A percentile compares a stretch with the other conserved stretches of the same genome.
Evolutionary conservation across 805 yeast genomes (phyloP).

Genomic region (Candida railenensis): DNA sequence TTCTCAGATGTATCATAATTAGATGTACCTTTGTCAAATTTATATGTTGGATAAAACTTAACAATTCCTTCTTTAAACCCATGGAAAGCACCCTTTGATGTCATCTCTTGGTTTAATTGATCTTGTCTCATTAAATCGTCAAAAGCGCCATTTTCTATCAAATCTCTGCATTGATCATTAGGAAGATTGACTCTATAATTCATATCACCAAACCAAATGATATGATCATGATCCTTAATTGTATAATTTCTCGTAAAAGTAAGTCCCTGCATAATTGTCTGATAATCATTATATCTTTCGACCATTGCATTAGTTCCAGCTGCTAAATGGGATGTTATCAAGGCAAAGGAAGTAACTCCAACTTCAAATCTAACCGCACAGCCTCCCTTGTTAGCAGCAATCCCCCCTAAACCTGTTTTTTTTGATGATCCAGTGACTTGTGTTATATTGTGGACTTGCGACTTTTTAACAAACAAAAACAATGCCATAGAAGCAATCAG

Average conservation of each 20-base stretch:
- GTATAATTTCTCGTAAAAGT: slow-evolving; percentile 71
- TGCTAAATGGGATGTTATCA: slow-evolving; percentile 89
- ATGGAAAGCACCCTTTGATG: slow-evolving; percentile 63
- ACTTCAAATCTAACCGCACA: slow-evolving; percentile 87
- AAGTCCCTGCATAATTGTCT: slow-evolving; percentile 71
- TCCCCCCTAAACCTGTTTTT: slow-evolving; percentile 95
- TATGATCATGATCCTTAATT: slow-evolving; percentile 75
- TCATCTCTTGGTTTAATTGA: slow-evolving; percentile 77
- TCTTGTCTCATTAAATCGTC: slow-evolving; percentile 63
- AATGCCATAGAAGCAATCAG: slow-evolving; percentile 70
- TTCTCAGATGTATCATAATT: slow-evolving; percentile 87
- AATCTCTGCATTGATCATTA: slow-evolving; percentile 69
- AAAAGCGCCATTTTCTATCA: slow-evolving; percentile 46
- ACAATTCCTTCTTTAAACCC: slow-evolving; percentile 77
- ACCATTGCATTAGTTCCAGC: slow-evolving; percentile 83
- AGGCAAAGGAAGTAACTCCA: slow-evolving; percentile 77
- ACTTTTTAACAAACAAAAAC: slow-evolving; percentile 56
- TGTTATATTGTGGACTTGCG: slow-evolving; percentile 45
- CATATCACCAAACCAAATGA: slow-evolving; percentile 92
- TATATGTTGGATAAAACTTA: slow-evolving; percentile 85
- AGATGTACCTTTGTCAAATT: slow-evolving; percentile 81
- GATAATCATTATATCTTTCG: slow-evolving; percentile 85
- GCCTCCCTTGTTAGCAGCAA: slow-evolving; percentile 96
- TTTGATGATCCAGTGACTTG: slow-evolving; percentile 93
- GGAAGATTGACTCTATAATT: slow-evolving; percentile 75